Evolutionary conservation across 148 eudicot species (phyloP).

Genomic region (Suaeda aralocaspica): DNA sequence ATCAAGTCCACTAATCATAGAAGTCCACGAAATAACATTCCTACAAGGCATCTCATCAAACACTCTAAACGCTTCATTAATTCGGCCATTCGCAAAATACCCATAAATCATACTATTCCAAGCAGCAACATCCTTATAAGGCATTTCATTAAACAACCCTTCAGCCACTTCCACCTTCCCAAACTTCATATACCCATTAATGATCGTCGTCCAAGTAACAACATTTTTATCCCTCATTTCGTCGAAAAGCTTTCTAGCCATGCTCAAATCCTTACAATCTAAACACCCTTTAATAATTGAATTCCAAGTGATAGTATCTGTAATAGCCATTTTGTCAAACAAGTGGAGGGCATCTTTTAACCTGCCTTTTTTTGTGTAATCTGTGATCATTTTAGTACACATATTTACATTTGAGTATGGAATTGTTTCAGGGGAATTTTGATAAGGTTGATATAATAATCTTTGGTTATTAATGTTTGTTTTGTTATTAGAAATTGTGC

Average conservation of each 20-base stretch:
- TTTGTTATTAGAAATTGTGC: conserved; percentile 29
- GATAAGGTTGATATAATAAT: conserved; percentile 32
- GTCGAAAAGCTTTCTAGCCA: conserved; percentile 52
- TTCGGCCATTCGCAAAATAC: conserved; percentile 50
- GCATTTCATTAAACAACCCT: conserved; percentile 58
- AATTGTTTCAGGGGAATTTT: conserved; percentile 22
- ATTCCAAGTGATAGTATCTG: conserved; percentile 64
- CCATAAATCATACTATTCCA: conserved; percentile 87
- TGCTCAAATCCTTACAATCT: conserved; percentile 45
- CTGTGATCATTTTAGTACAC: conserved; percentile 56
- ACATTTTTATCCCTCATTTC: conserved; percentile 65
- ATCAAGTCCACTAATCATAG: conserved; percentile 79
- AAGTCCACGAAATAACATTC: conserved; percentile 81
- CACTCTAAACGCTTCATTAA: conserved; percentile 47
- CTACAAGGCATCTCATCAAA: conserved; percentile 57
- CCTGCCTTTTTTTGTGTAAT: conserved; percentile 25
- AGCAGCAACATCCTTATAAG: conserved; percentile 54
- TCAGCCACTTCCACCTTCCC: conserved; percentile 54
- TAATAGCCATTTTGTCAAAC: conserved; percentile 62
- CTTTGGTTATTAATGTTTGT: conserved; percentile 20
- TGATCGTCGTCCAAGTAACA: conserved; percentile 74
- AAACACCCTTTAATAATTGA: conserved; percentile 72
- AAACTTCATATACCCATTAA: conserved; percentile 51
- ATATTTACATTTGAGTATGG: conserved; percentile 36
- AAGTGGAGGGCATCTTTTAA: conserved; percentile 53